phyloP scores from a whole-genome alignment of 2,329 filamentous ascomycete genomes.

The Pestalotiopsis sp. region DNA sequence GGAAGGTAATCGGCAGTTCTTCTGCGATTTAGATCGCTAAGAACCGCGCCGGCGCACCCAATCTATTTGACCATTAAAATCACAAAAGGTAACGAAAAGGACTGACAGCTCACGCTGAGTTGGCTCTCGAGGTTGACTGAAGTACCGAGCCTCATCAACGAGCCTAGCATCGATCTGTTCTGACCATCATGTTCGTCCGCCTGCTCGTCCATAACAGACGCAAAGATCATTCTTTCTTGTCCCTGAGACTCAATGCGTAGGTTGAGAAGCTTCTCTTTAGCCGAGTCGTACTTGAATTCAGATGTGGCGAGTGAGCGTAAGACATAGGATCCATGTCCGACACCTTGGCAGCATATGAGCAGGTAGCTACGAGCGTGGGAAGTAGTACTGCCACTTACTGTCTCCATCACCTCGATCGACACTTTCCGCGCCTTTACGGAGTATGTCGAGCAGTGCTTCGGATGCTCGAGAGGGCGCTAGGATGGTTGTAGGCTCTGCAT shows the following conservation, averaged over 20 bases:
- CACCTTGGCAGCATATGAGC: slow-evolving; percentile 31
- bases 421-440: slow-evolving; percentile 36
- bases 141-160: slow-evolving; percentile 69
- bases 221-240: slow-evolving; percentile 61
- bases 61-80: slow-evolving; percentile 45
- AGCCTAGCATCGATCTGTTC: slow-evolving; percentile 61
- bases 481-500: slow-evolving; percentile 58
- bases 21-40: slow-evolving; percentile 76
- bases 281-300: slow-evolving; percentile 72
- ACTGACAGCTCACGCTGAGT: slow-evolving; percentile 57
- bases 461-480: slow-evolving; percentile 53
- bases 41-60: slow-evolving; percentile 83
- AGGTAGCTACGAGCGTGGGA: neutral
- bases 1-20: slow-evolving; percentile 65
- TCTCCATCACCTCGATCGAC: slow-evolving; percentile 24
- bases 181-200: slow-evolving; percentile 33
- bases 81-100: slow-evolving; percentile 5
- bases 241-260: slow-evolving; percentile 54
- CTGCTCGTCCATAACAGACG: slow-evolving; percentile 54
- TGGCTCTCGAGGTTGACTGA: slow-evolving; percentile 74
- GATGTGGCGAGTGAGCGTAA: slow-evolving; percentile 70
- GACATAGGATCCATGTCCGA: slow-evolving; percentile 43
- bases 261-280: slow-evolving; percentile 66
- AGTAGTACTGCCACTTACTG: neutral
- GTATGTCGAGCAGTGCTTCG: slow-evolving; percentile 39